A percentile compares a stretch with the other conserved stretches of the same genome.
These are phyloP conservation scores for Cyberlindnera mississippiensis DNA, from an alignment of 805 yeast genomes.

Conservation along the genomic window DNA sequence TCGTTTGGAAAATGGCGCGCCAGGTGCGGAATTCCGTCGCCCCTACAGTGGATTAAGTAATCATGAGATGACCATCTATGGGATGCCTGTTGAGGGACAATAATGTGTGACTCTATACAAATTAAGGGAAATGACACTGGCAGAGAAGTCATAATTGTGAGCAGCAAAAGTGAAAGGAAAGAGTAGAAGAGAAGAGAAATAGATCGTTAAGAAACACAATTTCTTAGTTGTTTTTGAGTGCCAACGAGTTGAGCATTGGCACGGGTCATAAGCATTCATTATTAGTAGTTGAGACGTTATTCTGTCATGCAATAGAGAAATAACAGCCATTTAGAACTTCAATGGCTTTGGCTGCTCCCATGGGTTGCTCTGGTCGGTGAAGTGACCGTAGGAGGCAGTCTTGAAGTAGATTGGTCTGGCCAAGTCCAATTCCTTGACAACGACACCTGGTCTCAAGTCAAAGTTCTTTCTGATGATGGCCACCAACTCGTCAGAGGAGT, in stretches of 20 bases:
- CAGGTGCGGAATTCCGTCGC: too few relatives aligned
- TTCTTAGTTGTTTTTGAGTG: slow-evolving; percentile 1
- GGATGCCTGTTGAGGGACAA: slow-evolving; percentile 24
- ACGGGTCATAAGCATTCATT: slow-evolving; percentile 16
- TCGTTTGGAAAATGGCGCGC: too few relatives aligned
- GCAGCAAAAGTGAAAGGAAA: slow-evolving; percentile 1
- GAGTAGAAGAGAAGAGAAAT: slow-evolving; percentile 1
- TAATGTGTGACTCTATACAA: slow-evolving; percentile 12
- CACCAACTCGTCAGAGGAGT: slow-evolving; percentile 85
- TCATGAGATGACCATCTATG: slow-evolving; percentile 17
- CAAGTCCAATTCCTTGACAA: slow-evolving; percentile 92
- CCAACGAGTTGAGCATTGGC: slow-evolving; percentile 21
- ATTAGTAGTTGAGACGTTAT: not conserved
- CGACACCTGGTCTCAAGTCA: slow-evolving; percentile 98
- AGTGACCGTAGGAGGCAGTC: slow-evolving; percentile 99
- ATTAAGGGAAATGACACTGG: too few relatives aligned
- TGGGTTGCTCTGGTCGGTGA: slow-evolving; percentile 97
- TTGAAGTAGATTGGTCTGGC: slow-evolving; percentile 99
- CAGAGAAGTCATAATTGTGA: not conserved
- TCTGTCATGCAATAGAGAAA: not conserved
- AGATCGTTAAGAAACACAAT: not conserved
- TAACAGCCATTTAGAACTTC: slow-evolving; percentile 38
- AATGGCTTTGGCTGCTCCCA: slow-evolving; percentile 97
- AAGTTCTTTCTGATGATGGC: slow-evolving; percentile 90
- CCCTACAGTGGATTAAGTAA: too few relatives aligned